Conservation (phyloP, 2,329 filamentous ascomycete species). For the Fusarium sp. region DNA sequence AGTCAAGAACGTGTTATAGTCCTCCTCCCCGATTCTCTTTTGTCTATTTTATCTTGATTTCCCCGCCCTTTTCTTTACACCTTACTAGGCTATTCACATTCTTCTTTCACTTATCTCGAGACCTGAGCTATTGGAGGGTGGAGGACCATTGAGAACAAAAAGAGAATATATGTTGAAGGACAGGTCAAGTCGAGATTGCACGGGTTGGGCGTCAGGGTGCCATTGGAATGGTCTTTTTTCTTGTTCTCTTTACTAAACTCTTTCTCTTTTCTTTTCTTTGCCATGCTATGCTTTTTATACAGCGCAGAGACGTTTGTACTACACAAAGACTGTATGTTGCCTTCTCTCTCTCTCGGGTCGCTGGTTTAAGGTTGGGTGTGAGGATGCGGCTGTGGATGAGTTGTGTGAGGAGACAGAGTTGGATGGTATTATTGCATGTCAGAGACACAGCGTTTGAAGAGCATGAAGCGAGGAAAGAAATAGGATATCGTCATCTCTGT, state of each 20-base stretch:
- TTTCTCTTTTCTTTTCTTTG: conserved; percentile 23
- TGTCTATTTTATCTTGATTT: conserved; percentile 36
- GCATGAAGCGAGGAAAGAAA: conserved; percentile 2
- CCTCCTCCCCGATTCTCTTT: conserved; percentile 21
- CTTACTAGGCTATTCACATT: conserved; percentile 24
- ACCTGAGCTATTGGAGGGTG: conserved; percentile 24
- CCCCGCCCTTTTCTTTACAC: conserved; percentile 16
- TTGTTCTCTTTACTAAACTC: conserved; percentile 22
- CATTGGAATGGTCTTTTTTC: conserved; percentile 37
- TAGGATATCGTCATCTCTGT: not conserved
- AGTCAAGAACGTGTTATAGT: conserved; percentile 23
- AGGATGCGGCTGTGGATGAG: not conserved
- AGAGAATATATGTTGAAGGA: conserved; percentile 28
- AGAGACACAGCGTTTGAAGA: conserved; percentile 1
- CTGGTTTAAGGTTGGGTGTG: not conserved
- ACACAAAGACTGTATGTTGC: conserved; percentile 22
- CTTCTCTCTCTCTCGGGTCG: not conserved
- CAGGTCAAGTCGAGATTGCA: conserved; percentile 41
- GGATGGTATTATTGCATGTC: not conserved
- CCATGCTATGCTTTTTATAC: conserved; percentile 32
- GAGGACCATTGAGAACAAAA: conserved; percentile 29
- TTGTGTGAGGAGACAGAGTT: not conserved
- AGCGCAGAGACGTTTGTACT: conserved; percentile 26
- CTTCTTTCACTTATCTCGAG: conserved; percentile 25
- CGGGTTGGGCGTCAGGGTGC: conserved; percentile 45